Evolutionary conservation across 805 yeast species (phyloP).

Genomic region (Metschnikowia cerradonensis): DNA sequence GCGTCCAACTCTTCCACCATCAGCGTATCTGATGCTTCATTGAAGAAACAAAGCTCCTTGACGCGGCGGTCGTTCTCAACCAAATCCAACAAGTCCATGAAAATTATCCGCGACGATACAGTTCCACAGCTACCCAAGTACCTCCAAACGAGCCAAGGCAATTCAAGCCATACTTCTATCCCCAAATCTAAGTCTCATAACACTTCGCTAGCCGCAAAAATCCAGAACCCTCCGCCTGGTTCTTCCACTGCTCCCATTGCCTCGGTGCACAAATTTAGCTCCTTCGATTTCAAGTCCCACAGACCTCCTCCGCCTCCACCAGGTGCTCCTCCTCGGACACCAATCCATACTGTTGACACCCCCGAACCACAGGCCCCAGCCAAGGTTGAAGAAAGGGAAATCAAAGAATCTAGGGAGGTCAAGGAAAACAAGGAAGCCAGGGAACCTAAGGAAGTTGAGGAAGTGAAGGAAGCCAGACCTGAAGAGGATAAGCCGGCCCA

Average conservation of each 20-base stretch:
- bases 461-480: conserved; percentile 10
- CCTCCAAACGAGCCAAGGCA: neutral
- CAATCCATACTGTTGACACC: neutral
- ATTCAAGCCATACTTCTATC: conserved; percentile 9
- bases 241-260: conserved; percentile 38
- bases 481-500: conserved; percentile 10
- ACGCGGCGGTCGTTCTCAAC: conserved; percentile 32
- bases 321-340: conserved; percentile 1
- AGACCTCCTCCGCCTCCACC: conserved; percentile 46
- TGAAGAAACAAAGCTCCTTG: neutral
- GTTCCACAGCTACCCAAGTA: conserved; percentile 19
- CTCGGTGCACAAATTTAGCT: conserved; percentile 26
- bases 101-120: conserved; percentile 12
- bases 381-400: conserved; percentile 6
- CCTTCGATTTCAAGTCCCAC: conserved; percentile 29
- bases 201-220: conserved; percentile 30
- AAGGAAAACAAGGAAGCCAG: too few species aligned
- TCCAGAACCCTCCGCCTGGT: conserved; percentile 19
- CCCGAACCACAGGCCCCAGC: conserved; percentile 1
- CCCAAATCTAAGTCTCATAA: conserved; percentile 43
- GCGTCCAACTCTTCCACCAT: neutral
- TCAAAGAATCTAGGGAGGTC: too few species aligned
- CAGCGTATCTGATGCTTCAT: neutral
- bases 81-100: conserved; percentile 30
- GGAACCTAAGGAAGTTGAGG: conserved; percentile 3